phyloP scores from a whole-genome alignment of 805 yeast species.

The Myxozyma vanderwaltii region DNA sequence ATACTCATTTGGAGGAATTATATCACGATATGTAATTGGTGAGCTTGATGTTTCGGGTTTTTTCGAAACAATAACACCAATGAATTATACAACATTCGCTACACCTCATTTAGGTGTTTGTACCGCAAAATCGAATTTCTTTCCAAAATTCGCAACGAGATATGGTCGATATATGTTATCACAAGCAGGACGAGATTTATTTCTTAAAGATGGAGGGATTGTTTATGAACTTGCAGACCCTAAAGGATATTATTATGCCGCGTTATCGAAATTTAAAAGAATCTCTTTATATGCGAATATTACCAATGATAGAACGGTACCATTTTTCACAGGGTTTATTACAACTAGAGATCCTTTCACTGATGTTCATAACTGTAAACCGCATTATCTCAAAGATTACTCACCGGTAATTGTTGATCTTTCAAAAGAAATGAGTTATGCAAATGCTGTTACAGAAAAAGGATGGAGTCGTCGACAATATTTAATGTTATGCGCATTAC shows the following conservation, averaged over 20 bases:
- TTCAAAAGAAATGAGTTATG: constrained; percentile 4
- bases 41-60: constrained; percentile 54
- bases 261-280: constrained; percentile 60
- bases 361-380: constrained; percentile 35
- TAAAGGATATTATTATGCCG: constrained; percentile 45
- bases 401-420: constrained; percentile 25
- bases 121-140: constrained; percentile 48
- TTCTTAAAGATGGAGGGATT: constrained; percentile 51
- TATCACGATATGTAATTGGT: constrained; percentile 77
- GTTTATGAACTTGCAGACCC: constrained; percentile 59
- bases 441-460: neutral
- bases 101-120: constrained; percentile 73
- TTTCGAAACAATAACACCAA: constrained; percentile 63
- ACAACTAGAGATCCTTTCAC: constrained; percentile 75
- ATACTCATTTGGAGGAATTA: constrained; percentile 87
- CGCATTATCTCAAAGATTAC: constrained; percentile 1
- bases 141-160: constrained; percentile 49
- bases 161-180: constrained; percentile 62
- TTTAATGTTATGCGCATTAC: constrained; percentile 11
- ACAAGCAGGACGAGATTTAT: constrained; percentile 61
- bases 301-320: constrained; percentile 81
- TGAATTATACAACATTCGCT: constrained; percentile 66
- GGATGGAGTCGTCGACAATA: constrained; percentile 16
- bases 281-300: constrained; percentile 71
- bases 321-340: constrained; percentile 81